Evolutionary conservation across 306 rosid species (phyloP).

Genomic region (Fagus sylvatica): DNA sequence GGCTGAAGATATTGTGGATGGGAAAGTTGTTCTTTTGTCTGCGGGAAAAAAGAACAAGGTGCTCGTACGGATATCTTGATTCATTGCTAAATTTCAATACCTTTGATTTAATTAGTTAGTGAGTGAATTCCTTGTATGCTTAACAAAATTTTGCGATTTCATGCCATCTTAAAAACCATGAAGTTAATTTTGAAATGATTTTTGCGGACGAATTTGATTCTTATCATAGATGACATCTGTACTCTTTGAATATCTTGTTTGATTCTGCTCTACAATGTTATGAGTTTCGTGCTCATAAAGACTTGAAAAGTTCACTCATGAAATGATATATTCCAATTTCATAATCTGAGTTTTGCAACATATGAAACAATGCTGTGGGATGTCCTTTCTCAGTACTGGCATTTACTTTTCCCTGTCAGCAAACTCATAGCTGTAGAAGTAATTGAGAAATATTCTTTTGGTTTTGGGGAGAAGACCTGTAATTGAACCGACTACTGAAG

Average conservation of each 20-base stretch:
- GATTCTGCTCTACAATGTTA: not conserved
- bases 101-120: constrained; percentile 11
- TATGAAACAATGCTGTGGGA: too few species aligned
- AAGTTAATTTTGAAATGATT: not conserved
- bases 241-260: not conserved
- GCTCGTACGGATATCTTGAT: constrained; percentile 67
- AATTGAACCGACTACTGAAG: too few species aligned
- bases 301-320: not conserved
- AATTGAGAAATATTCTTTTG: too few species aligned
- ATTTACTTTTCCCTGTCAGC: too few species aligned
- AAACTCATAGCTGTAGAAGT: too few species aligned
- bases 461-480: too few species aligned
- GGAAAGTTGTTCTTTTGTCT: constrained; percentile 83
- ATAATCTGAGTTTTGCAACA: too few species aligned
- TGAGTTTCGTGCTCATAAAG: not conserved
- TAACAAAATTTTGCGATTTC: constrained; percentile 15
- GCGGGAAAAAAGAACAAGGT: constrained; percentile 98
- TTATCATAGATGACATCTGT: not conserved
- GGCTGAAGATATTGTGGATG: constrained; percentile 75
- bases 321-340: not conserved
- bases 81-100: not conserved
- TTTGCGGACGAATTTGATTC: not conserved
- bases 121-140: constrained; percentile 24
- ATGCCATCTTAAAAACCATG: not conserved
- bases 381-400: too few species aligned